A percentile compares a stretch with the other conserved stretches of the same genome.
phyloP scores from a whole-genome alignment of 2,329 filamentous ascomycete species.

The Hymenoscyphus fraxineus region DNA sequence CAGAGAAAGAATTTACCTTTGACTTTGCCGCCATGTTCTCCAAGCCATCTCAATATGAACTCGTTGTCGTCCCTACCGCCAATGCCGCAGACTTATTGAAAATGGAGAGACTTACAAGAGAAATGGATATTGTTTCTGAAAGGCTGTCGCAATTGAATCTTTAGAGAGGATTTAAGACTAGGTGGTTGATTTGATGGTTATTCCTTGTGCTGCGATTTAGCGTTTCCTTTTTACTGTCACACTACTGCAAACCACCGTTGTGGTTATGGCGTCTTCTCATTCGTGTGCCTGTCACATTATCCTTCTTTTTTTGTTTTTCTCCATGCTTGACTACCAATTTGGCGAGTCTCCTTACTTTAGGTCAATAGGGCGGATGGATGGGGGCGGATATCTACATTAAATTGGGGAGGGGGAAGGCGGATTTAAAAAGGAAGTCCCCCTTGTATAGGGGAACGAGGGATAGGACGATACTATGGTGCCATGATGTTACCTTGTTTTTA shows the following conservation, averaged over 20 bases:
- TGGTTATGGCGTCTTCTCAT: conserved; percentile 8
- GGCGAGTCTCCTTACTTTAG: background rate
- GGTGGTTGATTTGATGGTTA: conserved; percentile 6
- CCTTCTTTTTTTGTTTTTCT: conserved; percentile 7
- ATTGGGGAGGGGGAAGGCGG: too few species aligned
- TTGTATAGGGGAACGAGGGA: background rate
- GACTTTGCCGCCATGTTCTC: conserved; percentile 47
- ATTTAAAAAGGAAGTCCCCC: too few species aligned
- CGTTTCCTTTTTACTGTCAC: conserved; percentile 14
- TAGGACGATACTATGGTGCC: background rate
- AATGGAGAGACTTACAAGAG: conserved; percentile 25
- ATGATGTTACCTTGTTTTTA: background rate
- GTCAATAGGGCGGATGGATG: background rate
- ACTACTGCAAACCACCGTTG: background rate
- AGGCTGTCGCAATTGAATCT: conserved; percentile 27
- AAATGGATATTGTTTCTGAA: conserved; percentile 29
- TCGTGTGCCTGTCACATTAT: background rate
- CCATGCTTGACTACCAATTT: background rate
- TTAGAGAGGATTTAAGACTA: conserved; percentile 11
- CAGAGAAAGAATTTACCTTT: conserved; percentile 30
- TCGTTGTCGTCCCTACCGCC: conserved; percentile 58
- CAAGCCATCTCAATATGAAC: conserved; percentile 61
- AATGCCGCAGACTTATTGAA: conserved; percentile 32
- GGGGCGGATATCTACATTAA: too few species aligned
- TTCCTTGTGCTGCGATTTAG: conserved; percentile 25